phyloP scores from a whole-genome alignment of 768 basidiomycete species.

The Mycena maculata region DNA sequence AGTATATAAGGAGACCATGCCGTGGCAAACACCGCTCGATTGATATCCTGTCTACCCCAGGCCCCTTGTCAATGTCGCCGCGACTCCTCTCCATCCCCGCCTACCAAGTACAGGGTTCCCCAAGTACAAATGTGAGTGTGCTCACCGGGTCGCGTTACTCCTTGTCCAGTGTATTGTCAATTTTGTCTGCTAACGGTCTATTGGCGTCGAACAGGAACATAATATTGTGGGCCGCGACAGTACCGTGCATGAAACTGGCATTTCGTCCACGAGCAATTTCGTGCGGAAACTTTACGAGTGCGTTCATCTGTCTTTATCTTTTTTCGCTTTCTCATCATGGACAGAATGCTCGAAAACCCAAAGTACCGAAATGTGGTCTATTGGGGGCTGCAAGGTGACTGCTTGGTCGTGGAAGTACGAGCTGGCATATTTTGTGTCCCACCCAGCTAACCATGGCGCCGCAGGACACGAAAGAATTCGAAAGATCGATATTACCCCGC shows the following conservation, averaged over 20 bases:
- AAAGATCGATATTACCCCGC: constrained; percentile 88
- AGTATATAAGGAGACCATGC: constrained; percentile 14
- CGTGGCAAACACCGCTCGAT: constrained; percentile 22
- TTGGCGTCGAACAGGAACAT: constrained; percentile 34
- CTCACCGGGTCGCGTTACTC: neutral
- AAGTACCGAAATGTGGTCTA: constrained; percentile 77
- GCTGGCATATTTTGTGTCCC: neutral
- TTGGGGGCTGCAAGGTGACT: constrained; percentile 87
- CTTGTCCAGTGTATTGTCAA: constrained; percentile 19
- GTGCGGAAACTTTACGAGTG: constrained; percentile 95
- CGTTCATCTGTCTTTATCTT: constrained; percentile 33
- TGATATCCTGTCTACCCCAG: constrained; percentile 30
- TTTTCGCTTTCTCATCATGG: neutral
- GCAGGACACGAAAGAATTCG: constrained; percentile 93
- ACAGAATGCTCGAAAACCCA: constrained; percentile 89
- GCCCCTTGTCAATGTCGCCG: constrained; percentile 30
- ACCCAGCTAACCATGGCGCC: neutral
- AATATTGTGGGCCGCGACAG: constrained; percentile 26
- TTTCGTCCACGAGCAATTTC: constrained; percentile 86
- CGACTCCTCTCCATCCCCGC: constrained; percentile 37
- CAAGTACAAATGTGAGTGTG: constrained; percentile 33
- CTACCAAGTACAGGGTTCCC: constrained; percentile 27
- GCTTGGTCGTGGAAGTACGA: constrained; percentile 85
- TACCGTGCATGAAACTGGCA: constrained; percentile 66
- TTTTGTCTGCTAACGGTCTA: constrained; percentile 24